A percentile compares a stretch with the other conserved stretches of the same genome.
Conservation (phyloP, 2,329 filamentous ascomycete species). For the Ampelomyces quisqualis region DNA sequence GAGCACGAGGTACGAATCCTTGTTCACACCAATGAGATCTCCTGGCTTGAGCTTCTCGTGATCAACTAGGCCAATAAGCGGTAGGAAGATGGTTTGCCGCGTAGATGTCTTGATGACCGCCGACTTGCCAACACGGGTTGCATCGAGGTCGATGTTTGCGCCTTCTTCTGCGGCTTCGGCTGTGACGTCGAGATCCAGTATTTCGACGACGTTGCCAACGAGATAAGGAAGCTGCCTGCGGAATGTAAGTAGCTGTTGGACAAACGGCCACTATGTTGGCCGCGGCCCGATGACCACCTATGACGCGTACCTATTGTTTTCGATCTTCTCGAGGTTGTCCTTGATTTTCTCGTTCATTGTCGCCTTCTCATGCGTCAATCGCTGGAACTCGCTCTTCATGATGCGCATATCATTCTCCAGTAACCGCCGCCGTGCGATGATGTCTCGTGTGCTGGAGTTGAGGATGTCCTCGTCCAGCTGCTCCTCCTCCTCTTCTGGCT, state of each 20-base stretch:
- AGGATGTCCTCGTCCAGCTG: conserved; percentile 92
- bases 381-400: conserved; percentile 96
- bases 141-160: conserved; percentile 97
- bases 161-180: conserved; percentile 96
- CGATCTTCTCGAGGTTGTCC: conserved; percentile 98
- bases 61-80: conserved; percentile 94
- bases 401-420: conserved; percentile 97
- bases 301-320: conserved; percentile 81
- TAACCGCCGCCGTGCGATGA: conserved; percentile 83
- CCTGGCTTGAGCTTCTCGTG: conserved; percentile 92
- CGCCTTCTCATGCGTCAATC: conserved; percentile 90
- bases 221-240: conserved; percentile 92
- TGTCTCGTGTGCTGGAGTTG: conserved; percentile 89
- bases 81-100: conserved; percentile 96
- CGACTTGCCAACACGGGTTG: conserved; percentile 93
- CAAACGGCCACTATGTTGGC: conserved; percentile 1
- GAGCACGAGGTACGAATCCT: conserved; percentile 96
- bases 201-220: conserved; percentile 96
- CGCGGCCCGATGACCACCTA: background rate
- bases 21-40: conserved; percentile 97
- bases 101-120: conserved; percentile 99
- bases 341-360: conserved; percentile 99
- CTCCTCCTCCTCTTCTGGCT: conserved; percentile 67
- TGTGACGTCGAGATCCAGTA: conserved; percentile 93
- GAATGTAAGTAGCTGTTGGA: conserved; percentile 7